phyloP scores from a whole-genome alignment of 768 basidiomycete species.

The Leccinum subgranulosum region DNA sequence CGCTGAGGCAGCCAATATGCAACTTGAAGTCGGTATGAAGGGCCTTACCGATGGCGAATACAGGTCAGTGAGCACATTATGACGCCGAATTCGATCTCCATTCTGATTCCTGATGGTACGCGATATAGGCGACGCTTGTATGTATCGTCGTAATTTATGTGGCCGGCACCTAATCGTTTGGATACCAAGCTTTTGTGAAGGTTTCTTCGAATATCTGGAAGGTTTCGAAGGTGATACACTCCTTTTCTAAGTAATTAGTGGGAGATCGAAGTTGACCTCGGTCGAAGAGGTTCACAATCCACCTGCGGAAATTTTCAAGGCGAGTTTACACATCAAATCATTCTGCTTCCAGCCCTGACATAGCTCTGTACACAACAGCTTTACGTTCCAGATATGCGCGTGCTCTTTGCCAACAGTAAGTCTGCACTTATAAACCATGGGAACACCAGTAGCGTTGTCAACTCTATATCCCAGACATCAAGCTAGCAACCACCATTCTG shows the following conservation, averaged over 20 bases:
- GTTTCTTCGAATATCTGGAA: not conserved
- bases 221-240: not conserved
- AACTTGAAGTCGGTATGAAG: no score
- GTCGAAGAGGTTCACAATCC: not conserved
- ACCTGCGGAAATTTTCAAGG: not conserved
- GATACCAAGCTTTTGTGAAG: slow-evolving; percentile 19
- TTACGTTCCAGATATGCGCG: slow-evolving; percentile 25
- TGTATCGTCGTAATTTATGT: not conserved
- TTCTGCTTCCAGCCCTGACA: not conserved
- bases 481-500: slow-evolving; percentile 18
- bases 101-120: not conserved
- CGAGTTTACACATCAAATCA: not conserved
- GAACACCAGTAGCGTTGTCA: not conserved
- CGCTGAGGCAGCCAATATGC: no score
- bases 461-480: slow-evolving; percentile 11
- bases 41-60: no score
- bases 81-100: no score
- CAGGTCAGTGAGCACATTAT: not conserved
- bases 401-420: slow-evolving; percentile 20
- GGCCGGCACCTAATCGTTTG: not conserved
- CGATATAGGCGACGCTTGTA: not conserved
- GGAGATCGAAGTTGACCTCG: not conserved
- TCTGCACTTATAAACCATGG: not conserved
- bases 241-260: not conserved
- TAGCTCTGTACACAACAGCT: slow-evolving; percentile 10